Conservation (phyloP, 805 yeast species). For the Candida qinlingensis region DNA sequence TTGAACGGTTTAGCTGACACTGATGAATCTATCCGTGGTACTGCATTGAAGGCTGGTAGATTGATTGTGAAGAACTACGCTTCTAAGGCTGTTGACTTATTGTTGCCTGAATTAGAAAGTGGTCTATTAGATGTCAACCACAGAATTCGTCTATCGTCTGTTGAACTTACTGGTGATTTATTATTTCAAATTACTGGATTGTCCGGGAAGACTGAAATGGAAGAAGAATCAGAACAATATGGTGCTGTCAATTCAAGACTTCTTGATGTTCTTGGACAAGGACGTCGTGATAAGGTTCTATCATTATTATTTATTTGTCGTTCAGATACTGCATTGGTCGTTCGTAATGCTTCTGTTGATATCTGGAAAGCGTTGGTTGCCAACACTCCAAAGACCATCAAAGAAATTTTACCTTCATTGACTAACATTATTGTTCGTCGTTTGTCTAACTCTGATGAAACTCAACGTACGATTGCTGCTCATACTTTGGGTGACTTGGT, state of each 20-base stretch:
- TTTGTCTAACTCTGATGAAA: conserved; percentile 76
- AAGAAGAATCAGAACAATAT: conserved; percentile 41
- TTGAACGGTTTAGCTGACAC: conserved; percentile 86
- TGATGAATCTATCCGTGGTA: conserved; percentile 82
- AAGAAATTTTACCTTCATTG: conserved; percentile 83
- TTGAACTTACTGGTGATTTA: conserved; percentile 92
- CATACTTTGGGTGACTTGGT: conserved; percentile 92
- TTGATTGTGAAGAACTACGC: conserved; percentile 89
- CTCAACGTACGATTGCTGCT: conserved; percentile 84
- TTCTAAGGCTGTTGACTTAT: conserved; percentile 82
- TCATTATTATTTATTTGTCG: conserved; percentile 90
- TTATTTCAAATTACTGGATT: conserved; percentile 92
- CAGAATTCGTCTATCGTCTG: conserved; percentile 88
- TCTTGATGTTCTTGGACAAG: conserved; percentile 76
- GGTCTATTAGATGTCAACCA: conserved; percentile 80
- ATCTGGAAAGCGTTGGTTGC: conserved; percentile 97
- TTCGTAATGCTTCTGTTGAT: conserved; percentile 84
- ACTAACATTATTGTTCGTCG: conserved; percentile 75
- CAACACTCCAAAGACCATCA: conserved; percentile 91
- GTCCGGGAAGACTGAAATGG: conserved; percentile 66
- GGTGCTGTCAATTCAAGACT: conserved; percentile 58
- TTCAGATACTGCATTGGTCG: conserved; percentile 83
- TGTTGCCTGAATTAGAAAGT: conserved; percentile 87
- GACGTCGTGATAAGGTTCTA: conserved; percentile 81
- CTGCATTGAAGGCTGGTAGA: conserved; percentile 89